Evolutionary conservation across 2,329 filamentous ascomycete species (phyloP).

Genomic region (Lachnellula arida): DNA sequence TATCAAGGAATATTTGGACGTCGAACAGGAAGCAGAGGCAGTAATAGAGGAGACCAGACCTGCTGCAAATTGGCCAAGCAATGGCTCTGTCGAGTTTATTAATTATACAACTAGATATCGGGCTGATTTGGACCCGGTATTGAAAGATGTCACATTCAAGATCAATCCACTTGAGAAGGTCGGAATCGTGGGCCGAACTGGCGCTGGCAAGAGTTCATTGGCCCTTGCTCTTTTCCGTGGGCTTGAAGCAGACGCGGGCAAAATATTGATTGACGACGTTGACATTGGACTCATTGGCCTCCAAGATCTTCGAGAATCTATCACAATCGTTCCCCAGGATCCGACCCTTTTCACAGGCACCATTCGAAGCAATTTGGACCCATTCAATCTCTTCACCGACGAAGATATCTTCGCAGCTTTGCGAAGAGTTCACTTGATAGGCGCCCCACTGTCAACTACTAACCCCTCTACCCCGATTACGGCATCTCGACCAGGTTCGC

Average conservation of each 20-base stretch:
- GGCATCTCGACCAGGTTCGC: slow-evolving; percentile 27
- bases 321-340: slow-evolving; percentile 97
- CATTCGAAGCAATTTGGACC: slow-evolving; percentile 87
- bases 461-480: slow-evolving; percentile 32
- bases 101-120: slow-evolving; percentile 88
- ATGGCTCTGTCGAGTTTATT: slow-evolving; percentile 82
- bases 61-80: slow-evolving; percentile 73
- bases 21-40: slow-evolving; percentile 84
- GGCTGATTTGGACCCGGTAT: slow-evolving; percentile 78
- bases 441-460: slow-evolving; percentile 35
- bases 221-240: slow-evolving; percentile 91
- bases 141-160: slow-evolving; percentile 79
- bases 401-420: slow-evolving; percentile 85
- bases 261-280: slow-evolving; percentile 86
- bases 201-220: slow-evolving; percentile 93
- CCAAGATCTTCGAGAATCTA: slow-evolving; percentile 86
- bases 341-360: slow-evolving; percentile 92
- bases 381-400: slow-evolving; percentile 83
- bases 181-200: slow-evolving; percentile 91
- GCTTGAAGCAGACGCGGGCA: slow-evolving; percentile 83
- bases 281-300: slow-evolving; percentile 87
- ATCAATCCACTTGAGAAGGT: slow-evolving; percentile 87
- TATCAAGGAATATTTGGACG: slow-evolving; percentile 93
- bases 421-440: slow-evolving; percentile 83
- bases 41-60: slow-evolving; percentile 77